Evolutionary conservation across 129 eudicot genomes (phyloP).

Genomic region (Saposhnikovia divaricata): DNA sequence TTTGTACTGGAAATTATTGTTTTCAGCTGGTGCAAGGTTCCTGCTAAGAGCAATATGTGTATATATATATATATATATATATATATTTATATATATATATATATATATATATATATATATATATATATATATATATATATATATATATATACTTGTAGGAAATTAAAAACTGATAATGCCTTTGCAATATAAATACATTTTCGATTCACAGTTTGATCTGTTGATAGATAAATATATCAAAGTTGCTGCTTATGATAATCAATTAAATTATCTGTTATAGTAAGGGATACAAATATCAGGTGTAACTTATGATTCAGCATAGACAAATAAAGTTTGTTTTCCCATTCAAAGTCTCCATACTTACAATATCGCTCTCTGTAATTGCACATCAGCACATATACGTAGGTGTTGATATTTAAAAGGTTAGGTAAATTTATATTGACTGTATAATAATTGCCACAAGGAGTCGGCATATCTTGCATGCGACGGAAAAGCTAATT

Average conservation of each 20-base stretch:
- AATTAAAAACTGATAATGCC: not conserved
- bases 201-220: not conserved
- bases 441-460: not conserved
- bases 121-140: not conserved
- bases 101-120: not conserved
- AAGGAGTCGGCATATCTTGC: not conserved
- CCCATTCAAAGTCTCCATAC: not conserved
- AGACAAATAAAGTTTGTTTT: not conserved
- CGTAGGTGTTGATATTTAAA: not conserved
- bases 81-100: not conserved
- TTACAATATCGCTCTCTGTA: not conserved
- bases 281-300: not conserved
- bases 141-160: not conserved
- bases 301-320: no score
- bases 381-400: not conserved
- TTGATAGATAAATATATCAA: no score
- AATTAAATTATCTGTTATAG: not conserved
- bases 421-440: not conserved
- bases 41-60: not conserved
- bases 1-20: not conserved
- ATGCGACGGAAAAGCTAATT: not conserved
- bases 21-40: not conserved
- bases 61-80: not conserved
- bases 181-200: not conserved
- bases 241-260: not conserved